These are phyloP conservation scores for Euclidium syriacum DNA, from an alignment of 345 rosid genomes.

Conservation along the genomic window DNA sequence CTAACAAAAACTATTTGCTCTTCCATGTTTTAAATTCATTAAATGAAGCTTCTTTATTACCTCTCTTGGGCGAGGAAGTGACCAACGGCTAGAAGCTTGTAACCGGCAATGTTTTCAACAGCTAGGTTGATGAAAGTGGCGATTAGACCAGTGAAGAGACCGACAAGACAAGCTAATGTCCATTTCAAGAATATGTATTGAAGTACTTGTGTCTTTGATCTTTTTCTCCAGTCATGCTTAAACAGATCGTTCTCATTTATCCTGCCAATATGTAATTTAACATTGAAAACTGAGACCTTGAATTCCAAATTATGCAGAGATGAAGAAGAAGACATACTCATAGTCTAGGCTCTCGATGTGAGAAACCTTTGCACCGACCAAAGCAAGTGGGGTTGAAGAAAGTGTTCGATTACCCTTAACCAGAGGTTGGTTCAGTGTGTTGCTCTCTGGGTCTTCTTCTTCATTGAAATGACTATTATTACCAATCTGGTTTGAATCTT, in stretches of 20 bases:
- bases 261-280: slow-evolving; percentile 36
- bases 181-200: slow-evolving; percentile 83
- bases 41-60: slow-evolving; percentile 29
- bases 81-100: slow-evolving; percentile 75
- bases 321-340: slow-evolving; percentile 48
- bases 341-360: slow-evolving; percentile 87
- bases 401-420: slow-evolving; percentile 68
- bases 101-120: slow-evolving; percentile 86
- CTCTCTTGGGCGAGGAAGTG: slow-evolving; percentile 49
- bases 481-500: slow-evolving; percentile 12
- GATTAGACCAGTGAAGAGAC: slow-evolving; percentile 73
- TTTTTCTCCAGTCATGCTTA: slow-evolving; percentile 94
- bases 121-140: slow-evolving; percentile 87
- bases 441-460: slow-evolving; percentile 64
- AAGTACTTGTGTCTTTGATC: slow-evolving; percentile 75
- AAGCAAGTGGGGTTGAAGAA: slow-evolving; percentile 73
- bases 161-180: slow-evolving; percentile 74
- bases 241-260: slow-evolving; percentile 89
- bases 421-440: slow-evolving; percentile 56
- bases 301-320: not conserved
- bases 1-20: not conserved
- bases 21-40: not conserved
- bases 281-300: not conserved
- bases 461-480: slow-evolving; percentile 27
- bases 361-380: slow-evolving; percentile 83